A percentile compares a stretch with the other conserved stretches of the same genome.
These are phyloP conservation scores for Oryza coarctata DNA, from an alignment of 176 grass and related monocot species.

Conservation along the genomic window DNA sequence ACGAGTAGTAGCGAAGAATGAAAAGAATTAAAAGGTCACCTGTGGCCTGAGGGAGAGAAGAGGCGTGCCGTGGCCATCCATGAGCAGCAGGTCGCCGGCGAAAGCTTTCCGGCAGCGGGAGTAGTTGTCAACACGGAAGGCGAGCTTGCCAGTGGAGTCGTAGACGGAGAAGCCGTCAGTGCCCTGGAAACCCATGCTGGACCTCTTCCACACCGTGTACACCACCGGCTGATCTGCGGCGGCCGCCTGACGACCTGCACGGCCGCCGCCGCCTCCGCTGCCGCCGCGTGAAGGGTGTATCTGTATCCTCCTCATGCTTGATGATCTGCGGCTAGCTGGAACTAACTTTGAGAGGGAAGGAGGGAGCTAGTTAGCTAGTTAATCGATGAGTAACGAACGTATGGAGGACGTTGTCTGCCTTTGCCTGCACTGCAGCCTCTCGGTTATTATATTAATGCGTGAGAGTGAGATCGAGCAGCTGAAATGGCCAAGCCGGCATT, in stretches of 20 bases:
- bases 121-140: slow-evolving; percentile 91
- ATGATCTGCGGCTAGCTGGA: background rate
- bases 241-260: background rate
- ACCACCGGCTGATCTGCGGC: slow-evolving; percentile 31
- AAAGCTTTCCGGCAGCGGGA: slow-evolving; percentile 57
- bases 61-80: slow-evolving; percentile 60
- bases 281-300: slow-evolving; percentile 43
- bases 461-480: background rate
- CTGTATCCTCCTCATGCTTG: slow-evolving; percentile 54
- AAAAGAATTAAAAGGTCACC: slow-evolving; percentile 15
- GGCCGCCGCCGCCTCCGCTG: background rate
- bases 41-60: slow-evolving; percentile 65
- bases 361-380: background rate
- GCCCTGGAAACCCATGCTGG: slow-evolving; percentile 92
- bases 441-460: no score
- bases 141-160: slow-evolving; percentile 55
- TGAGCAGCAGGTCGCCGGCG: slow-evolving; percentile 74
- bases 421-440: background rate
- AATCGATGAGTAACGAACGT: background rate
- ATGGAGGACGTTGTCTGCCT: no score
- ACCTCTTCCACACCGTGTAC: slow-evolving; percentile 98
- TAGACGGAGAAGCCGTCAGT: slow-evolving; percentile 92
- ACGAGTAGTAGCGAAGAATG: background rate
- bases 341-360: no score
- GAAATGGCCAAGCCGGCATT: no score